Percentiles rank a stretch among this genome's conserved stretches.
phyloP scores from a whole-genome alignment of 148 eudicot genomes.

The Chenopodium formosanum region DNA sequence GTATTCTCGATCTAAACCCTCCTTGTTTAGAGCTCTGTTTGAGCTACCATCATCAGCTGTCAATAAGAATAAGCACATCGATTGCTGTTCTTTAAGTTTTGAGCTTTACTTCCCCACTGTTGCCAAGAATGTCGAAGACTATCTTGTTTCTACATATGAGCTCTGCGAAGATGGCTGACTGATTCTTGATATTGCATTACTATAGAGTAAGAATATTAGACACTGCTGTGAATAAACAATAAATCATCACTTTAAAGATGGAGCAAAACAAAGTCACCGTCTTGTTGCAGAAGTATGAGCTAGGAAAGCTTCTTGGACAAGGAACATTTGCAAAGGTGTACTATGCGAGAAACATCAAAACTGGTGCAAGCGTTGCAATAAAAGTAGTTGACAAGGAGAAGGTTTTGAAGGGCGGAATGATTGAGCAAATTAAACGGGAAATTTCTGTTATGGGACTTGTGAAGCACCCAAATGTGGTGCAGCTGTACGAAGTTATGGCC shows the following conservation, averaged over 20 bases:
- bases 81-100: conserved; percentile 10
- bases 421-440: conserved; percentile 51
- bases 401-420: conserved; percentile 46
- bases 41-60: conserved; percentile 30
- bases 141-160: conserved; percentile 39
- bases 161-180: conserved; percentile 75
- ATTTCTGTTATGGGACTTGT: conserved; percentile 52
- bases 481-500: conserved; percentile 50
- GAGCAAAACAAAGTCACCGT: conserved; percentile 31
- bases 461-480: conserved; percentile 49
- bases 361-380: conserved; percentile 41
- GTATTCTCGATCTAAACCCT: conserved; percentile 30
- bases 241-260: conserved; percentile 8
- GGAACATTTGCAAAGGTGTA: conserved; percentile 62
- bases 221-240: conserved; percentile 6
- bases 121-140: conserved; percentile 32
- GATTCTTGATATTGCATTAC: conserved; percentile 7
- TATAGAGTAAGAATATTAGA: neutral
- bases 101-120: conserved; percentile 35
- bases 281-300: conserved; percentile 41
- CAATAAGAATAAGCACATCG: conserved; percentile 16
- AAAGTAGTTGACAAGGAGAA: conserved; percentile 48
- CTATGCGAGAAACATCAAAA: conserved; percentile 41
- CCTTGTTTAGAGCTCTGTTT: conserved; percentile 27
- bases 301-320: conserved; percentile 47